phyloP scores from a whole-genome alignment of 805 yeast species.

The Lachancea quebecensis region DNA sequence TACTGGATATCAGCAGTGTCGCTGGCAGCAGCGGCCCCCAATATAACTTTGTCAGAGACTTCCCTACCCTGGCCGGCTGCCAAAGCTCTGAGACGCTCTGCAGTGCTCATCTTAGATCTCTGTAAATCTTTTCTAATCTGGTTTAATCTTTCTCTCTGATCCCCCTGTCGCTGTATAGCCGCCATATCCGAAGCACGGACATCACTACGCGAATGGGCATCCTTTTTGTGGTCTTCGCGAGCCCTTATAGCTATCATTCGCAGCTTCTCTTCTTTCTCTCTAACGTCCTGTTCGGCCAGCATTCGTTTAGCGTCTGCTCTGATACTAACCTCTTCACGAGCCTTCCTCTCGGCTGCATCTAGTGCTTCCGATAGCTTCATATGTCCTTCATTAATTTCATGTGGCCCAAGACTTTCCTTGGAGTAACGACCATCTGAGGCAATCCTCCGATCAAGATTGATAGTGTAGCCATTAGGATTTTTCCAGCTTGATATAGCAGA shows the following conservation, averaged over 20 bases:
- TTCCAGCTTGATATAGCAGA: constrained; percentile 93
- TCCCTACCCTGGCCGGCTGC: constrained; percentile 44
- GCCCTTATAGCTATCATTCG: constrained; percentile 45
- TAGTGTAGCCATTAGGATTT: constrained; percentile 83
- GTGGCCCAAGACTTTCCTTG: constrained; percentile 29
- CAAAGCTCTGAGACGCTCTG: constrained; percentile 36
- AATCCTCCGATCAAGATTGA: constrained; percentile 70
- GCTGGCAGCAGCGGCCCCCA: constrained; percentile 42
- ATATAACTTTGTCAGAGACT: constrained; percentile 47
- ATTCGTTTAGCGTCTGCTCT: constrained; percentile 44
- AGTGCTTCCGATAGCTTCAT: constrained; percentile 64
- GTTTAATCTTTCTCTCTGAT: constrained; percentile 39
- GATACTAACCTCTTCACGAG: constrained; percentile 48
- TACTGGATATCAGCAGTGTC: constrained; percentile 38
- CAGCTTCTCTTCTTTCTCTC: constrained; percentile 45
- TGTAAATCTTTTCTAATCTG: constrained; percentile 44
- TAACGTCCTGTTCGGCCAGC: constrained; percentile 43
- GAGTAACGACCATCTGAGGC: constrained; percentile 40
- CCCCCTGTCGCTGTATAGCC: constrained; percentile 32
- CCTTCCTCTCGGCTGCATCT: constrained; percentile 56
- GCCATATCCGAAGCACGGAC: constrained; percentile 3
- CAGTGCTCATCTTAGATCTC: constrained; percentile 39
- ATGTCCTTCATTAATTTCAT: constrained; percentile 49
- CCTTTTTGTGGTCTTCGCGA: constrained; percentile 28
- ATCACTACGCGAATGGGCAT: background rate